phyloP scores from a whole-genome alignment of 2,329 filamentous ascomycete species.

The Tricladium varicosporioides region DNA sequence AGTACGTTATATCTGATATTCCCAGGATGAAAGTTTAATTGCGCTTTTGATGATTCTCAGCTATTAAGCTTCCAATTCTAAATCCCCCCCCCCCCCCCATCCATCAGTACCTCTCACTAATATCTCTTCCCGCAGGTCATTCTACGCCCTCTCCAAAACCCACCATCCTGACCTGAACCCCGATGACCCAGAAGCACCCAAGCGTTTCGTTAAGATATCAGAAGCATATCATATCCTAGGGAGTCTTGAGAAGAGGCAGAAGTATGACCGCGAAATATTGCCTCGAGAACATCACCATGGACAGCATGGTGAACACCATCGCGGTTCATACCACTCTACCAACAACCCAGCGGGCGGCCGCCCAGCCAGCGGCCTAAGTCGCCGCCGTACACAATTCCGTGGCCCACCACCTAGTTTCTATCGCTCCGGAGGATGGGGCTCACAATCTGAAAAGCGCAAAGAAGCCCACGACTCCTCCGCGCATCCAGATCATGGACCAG shows the following conservation, averaged over 20 bases:
- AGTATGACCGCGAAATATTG: conserved; percentile 74
- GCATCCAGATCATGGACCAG: too few species aligned
- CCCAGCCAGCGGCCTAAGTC: conserved; percentile 76
- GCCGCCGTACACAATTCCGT: conserved; percentile 71
- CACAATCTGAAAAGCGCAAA: conserved; percentile 56
- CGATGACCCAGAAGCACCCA: conserved; percentile 66
- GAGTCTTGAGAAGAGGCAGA: conserved; percentile 68
- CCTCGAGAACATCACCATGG: conserved; percentile 24
- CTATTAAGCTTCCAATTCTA: background rate
- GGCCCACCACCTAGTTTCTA: conserved; percentile 92
- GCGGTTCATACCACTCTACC: conserved; percentile 52
- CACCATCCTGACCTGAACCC: conserved; percentile 94
- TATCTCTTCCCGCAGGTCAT: conserved; percentile 50
- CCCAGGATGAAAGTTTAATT: too few species aligned
- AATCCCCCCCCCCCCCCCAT: background rate
- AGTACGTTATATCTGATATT: conserved; percentile 44
- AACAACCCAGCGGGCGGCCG: conserved; percentile 66
- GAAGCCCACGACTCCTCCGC: conserved; percentile 43
- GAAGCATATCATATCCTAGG: conserved; percentile 80
- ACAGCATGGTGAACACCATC: conserved; percentile 23
- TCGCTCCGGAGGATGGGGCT: conserved; percentile 74
- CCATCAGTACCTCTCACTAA: background rate
- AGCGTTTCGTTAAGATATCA: conserved; percentile 78
- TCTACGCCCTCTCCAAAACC: conserved; percentile 86
- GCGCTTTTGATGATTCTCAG: too few species aligned